These are phyloP conservation scores for Ceriops zippeliana DNA, from an alignment of 345 rosid species.

Conservation along the genomic window DNA sequence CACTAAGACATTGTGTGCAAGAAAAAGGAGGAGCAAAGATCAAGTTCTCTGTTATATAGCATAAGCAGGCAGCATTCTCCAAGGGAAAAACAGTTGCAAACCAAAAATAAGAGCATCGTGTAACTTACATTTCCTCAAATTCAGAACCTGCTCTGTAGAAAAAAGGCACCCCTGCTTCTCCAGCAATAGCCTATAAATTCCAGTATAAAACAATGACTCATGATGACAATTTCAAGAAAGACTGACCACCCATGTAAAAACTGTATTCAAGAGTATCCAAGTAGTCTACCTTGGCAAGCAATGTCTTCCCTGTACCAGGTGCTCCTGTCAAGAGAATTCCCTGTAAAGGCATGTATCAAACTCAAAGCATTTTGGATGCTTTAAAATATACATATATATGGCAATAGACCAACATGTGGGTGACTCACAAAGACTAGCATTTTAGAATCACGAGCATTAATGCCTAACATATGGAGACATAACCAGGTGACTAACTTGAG, in stretches of 20 bases:
- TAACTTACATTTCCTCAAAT: constrained; percentile 97
- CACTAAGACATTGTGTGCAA: too few relatives aligned
- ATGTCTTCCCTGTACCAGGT: constrained; percentile 98
- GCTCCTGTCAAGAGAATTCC: constrained; percentile 99
- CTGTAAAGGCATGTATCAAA: constrained; percentile 37
- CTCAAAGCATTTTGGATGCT: neutral
- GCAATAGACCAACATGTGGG: too few relatives aligned
- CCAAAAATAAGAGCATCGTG: constrained; percentile 1
- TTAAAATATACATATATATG: too few relatives aligned
- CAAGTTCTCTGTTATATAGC: too few relatives aligned
- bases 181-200: constrained; percentile 88
- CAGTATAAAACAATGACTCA: constrained; percentile 7
- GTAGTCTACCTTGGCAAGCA: constrained; percentile 80
- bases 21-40: too few relatives aligned
- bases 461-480: neutral
- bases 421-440: neutral
- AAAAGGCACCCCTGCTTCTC: constrained; percentile 99
- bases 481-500: neutral
- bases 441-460: neutral
- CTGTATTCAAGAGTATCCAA: constrained; percentile 1
- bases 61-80: neutral
- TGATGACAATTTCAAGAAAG: neutral
- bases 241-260: neutral
- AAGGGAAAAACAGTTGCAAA: neutral
- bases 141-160: constrained; percentile 99